Evolutionary conservation across 345 rosid species (phyloP), one percentile per base, ranked within the genome.

Genomic region (Excoecaria agallocha): DNA sequence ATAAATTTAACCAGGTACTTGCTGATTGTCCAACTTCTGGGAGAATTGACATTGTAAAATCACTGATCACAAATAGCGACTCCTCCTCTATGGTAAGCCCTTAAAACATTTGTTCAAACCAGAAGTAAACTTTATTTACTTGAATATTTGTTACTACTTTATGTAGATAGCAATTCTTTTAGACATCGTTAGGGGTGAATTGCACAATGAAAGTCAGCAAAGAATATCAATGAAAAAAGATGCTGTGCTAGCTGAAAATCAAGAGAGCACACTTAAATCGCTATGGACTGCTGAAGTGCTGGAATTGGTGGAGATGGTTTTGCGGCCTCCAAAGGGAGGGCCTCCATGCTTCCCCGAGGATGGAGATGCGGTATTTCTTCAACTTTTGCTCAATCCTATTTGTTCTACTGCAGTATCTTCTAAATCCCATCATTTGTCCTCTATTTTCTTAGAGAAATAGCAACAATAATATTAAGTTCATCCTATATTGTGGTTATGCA

Each of bases 61-160:
- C 94, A 59, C 74, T 90, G 80, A 81, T 95, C 72, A 78, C 74
- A 52, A 84, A 84, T 66, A 80, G 86, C 57, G 77, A 82, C 69
- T 91, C 96, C 64, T 79, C 99, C 62, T 86, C 99, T 51, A 90
- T 95, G 99, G 99, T 95, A 88, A 83, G 79, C 69, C 49, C 55
- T 22, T 71, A 50, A 39, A 69, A 46, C 12, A 24, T 46, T 48
- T 46, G 1, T 15, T 19, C 25, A 19, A 6, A 6, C 48, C 10
- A 43, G 48, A 43, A 43, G 48, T 10, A 43, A 43, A 43, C 51
- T 78, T 39, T 4, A 43, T 76, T n/a, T 41, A 37, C 74, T 71
- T n/a, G 73, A 62, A 55, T 67, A 61, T 17, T 73, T 39, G 16
- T 75, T 56, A 22, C 74, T 78, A 59, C 48, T 64, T n/a, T 71